Percentiles rank a stretch among this genome's conserved stretches.
phyloP scores from a whole-genome alignment of 2,329 filamentous ascomycete genomes.

The Fusarium lateritium region DNA sequence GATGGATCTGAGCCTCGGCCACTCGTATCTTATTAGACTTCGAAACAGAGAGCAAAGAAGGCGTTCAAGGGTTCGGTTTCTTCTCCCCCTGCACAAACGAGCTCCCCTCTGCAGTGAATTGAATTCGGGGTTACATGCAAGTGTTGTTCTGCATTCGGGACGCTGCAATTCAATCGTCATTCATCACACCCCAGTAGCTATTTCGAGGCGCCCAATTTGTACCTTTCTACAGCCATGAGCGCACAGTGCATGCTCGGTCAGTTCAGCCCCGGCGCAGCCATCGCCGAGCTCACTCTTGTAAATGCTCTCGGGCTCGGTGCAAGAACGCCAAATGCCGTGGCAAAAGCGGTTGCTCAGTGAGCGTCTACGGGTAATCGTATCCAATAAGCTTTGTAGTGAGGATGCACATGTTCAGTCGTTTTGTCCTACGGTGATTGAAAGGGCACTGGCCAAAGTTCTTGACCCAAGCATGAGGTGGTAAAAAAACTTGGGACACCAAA shows the following conservation, averaged over 20 bases:
- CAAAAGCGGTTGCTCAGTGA: conserved; percentile 37
- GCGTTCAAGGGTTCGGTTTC: conserved; percentile 26
- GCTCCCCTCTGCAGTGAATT: conserved; percentile 14
- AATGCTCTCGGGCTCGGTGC: not conserved
- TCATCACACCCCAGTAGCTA: conserved; percentile 26
- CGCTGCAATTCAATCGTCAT: conserved; percentile 39
- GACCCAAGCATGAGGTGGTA: not conserved
- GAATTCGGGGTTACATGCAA: conserved; percentile 29
- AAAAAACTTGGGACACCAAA: no score
- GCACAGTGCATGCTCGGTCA: conserved; percentile 35
- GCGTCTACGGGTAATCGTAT: conserved; percentile 12
- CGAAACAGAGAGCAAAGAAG: conserved; percentile 22
- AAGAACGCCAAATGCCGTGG: conserved; percentile 38
- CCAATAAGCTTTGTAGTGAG: conserved; percentile 25
- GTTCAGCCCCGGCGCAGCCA: conserved; percentile 34
- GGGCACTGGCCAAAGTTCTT: not conserved
- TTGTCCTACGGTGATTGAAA: conserved; percentile 10
- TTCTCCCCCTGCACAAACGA: not conserved
- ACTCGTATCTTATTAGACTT: conserved; percentile 38
- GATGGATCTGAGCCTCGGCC: conserved; percentile 33
- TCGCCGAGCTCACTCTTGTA: conserved; percentile 16
- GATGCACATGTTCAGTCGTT: conserved; percentile 10
- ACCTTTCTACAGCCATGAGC: conserved; percentile 21
- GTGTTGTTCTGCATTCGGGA: conserved; percentile 33
- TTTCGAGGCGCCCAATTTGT: conserved; percentile 29